phyloP scores from a whole-genome alignment of 2,329 filamentous ascomycete genomes.

The Penicillium sp. region DNA sequence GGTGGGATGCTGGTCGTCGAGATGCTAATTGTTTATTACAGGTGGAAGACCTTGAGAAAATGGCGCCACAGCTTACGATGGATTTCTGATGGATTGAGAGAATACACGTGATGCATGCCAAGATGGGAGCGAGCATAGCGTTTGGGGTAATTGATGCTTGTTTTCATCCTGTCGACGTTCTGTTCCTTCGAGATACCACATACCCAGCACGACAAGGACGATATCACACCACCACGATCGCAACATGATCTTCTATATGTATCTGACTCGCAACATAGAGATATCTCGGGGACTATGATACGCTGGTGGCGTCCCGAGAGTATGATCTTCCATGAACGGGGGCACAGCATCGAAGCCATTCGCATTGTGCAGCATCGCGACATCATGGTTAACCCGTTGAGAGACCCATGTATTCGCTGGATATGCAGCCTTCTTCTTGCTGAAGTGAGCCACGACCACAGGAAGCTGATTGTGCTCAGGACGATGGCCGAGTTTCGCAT shows the following conservation, averaged over 20 bases:
- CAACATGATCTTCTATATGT: slow-evolving; percentile 4
- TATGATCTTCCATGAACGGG: slow-evolving; percentile 27
- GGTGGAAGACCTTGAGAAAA: slow-evolving; percentile 87
- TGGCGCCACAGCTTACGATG: slow-evolving; percentile 79
- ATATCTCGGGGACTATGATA: slow-evolving; percentile 28
- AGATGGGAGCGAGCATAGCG: not conserved
- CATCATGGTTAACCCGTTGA: slow-evolving; percentile 28
- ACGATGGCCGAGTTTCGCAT: slow-evolving; percentile 25
- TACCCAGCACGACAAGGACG: not conserved
- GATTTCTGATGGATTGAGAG: slow-evolving; percentile 63
- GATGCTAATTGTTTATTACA: slow-evolving; percentile 37
- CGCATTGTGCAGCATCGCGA: slow-evolving; percentile 27
- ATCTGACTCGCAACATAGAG: slow-evolving; percentile 21
- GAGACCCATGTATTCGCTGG: slow-evolving; percentile 21
- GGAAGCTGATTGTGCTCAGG: slow-evolving; percentile 29
- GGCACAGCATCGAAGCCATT: slow-evolving; percentile 26
- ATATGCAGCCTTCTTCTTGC: slow-evolving; percentile 26
- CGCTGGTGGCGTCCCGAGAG: slow-evolving; percentile 19
- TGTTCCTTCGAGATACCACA: slow-evolving; percentile 27
- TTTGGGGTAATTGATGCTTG: not conserved
- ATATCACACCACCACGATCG: not conserved
- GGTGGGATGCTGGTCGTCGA: not conserved
- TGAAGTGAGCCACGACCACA: slow-evolving; percentile 26
- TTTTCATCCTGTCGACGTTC: slow-evolving; percentile 5
- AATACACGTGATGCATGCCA: not conserved